These are phyloP conservation scores for Xylaria hypoxylon DNA, from an alignment of 2,329 filamentous ascomycete genomes.

Conservation along the genomic window DNA sequence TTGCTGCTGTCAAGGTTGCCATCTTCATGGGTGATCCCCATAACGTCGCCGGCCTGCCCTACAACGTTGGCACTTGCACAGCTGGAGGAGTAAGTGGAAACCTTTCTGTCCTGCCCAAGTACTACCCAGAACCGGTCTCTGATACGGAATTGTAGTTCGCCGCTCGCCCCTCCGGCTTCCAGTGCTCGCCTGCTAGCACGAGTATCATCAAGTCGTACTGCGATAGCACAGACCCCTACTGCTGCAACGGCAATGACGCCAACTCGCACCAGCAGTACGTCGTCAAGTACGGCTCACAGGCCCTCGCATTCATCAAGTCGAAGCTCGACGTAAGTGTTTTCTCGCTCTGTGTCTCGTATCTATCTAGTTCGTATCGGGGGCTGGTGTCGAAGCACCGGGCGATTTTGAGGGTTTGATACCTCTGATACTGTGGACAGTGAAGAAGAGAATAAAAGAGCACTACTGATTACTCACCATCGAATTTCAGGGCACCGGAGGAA, in stretches of 20 bases:
- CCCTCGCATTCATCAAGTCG: slow-evolving; percentile 64
- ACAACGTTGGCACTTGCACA: slow-evolving; percentile 70
- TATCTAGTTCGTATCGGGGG: not conserved
- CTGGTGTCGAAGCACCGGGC: too few relatives aligned
- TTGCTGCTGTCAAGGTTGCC: slow-evolving; percentile 67
- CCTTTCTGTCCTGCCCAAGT: not conserved
- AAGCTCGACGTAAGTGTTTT: slow-evolving; percentile 28
- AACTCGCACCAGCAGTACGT: slow-evolving; percentile 72
- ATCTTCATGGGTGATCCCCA: slow-evolving; percentile 73
- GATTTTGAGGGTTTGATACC: too few relatives aligned
- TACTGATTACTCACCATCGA: not conserved
- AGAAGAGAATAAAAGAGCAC: not conserved
- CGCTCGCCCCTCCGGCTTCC: slow-evolving; percentile 67
- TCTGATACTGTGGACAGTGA: not conserved
- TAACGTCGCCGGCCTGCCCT: slow-evolving; percentile 64
- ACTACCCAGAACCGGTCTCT: too few relatives aligned
- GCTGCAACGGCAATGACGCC: slow-evolving; percentile 72
- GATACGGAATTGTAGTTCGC: slow-evolving; percentile 62
- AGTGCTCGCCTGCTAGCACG: slow-evolving; percentile 62
- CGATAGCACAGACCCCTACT: slow-evolving; percentile 72
- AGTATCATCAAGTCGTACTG: slow-evolving; percentile 73
- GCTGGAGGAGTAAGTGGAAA: slow-evolving; percentile 65
- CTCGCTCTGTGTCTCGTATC: not conserved
- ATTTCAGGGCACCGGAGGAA: slow-evolving; percentile 2
- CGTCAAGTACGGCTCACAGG: slow-evolving; percentile 67